Conservation (phyloP, 2,329 filamentous ascomycete genomes). For the Alternaria postmessia region DNA sequence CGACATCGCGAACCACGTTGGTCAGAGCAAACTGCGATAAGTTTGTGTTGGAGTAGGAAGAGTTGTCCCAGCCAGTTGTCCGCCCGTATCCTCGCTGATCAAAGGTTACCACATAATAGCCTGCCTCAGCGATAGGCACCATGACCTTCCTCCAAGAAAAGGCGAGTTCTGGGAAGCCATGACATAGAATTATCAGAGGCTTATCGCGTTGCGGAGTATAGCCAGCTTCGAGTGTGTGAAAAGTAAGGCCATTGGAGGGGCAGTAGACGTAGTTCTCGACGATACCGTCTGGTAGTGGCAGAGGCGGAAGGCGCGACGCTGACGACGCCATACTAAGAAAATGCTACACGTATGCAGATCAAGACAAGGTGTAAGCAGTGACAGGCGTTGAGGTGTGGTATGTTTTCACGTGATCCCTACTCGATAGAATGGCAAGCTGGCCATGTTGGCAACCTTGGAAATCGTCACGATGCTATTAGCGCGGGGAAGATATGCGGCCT, state of each 20-base stretch:
- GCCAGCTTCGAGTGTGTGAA: constrained; percentile 68
- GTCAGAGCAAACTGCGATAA: constrained; percentile 66
- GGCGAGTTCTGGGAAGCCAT: constrained; percentile 74
- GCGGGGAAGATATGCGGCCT: constrained; percentile 2
- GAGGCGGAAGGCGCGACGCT: constrained; percentile 47
- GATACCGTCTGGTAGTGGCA: constrained; percentile 65
- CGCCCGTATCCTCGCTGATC: constrained; percentile 74
- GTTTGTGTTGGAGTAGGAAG: constrained; percentile 61
- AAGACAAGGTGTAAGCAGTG: not conserved
- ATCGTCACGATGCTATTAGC: not conserved
- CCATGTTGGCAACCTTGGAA: not conserved
- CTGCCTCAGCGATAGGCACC: constrained; percentile 63
- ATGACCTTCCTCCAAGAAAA: constrained; percentile 74
- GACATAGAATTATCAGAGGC: constrained; percentile 68
- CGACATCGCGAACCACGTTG: constrained; percentile 67
- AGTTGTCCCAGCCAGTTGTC: constrained; percentile 67
- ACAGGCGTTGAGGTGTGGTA: not conserved
- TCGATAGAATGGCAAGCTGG: not conserved
- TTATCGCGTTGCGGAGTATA: constrained; percentile 48
- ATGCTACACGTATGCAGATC: not conserved
- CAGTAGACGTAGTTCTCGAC: constrained; percentile 66
- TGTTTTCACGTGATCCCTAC: not conserved
- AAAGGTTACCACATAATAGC: constrained; percentile 71
- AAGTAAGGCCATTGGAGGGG: constrained; percentile 63
- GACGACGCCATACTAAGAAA: constrained; percentile 3